Percentiles rank a stretch among this genome's conserved stretches.
phyloP scores from a whole-genome alignment of 2,329 filamentous ascomycete genomes.

The Endoconidiophora polonica region DNA sequence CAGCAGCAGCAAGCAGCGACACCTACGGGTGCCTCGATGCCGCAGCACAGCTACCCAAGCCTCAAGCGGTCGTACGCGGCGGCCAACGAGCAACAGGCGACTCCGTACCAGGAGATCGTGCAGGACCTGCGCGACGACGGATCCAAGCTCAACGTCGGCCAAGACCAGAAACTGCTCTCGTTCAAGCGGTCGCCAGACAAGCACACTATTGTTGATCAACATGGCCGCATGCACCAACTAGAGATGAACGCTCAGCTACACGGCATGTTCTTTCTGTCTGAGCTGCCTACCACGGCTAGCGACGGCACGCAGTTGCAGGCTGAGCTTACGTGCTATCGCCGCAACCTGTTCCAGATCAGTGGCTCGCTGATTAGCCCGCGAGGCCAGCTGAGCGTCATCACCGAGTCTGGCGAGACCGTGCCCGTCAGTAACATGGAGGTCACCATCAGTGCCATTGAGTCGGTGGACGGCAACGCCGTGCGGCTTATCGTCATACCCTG shows the following conservation, averaged over 20 bases:
- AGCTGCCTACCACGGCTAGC: constrained; percentile 49
- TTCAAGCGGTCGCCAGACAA: constrained; percentile 42
- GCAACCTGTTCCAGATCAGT: constrained; percentile 91
- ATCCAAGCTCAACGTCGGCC: constrained; percentile 38
- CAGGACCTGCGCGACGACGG: constrained; percentile 43
- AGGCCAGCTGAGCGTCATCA: constrained; percentile 62
- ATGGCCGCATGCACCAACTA: constrained; percentile 43
- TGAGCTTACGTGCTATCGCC: constrained; percentile 87
- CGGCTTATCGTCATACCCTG: constrained; percentile 94
- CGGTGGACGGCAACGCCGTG: constrained; percentile 78
- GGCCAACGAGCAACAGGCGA: constrained; percentile 27
- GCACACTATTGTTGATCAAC: constrained; percentile 41
- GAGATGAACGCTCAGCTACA: constrained; percentile 58
- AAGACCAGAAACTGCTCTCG: constrained; percentile 43
- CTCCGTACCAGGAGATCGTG: constrained; percentile 41
- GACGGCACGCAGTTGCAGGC: constrained; percentile 47
- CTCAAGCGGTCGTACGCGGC: constrained; percentile 43
- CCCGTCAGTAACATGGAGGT: constrained; percentile 72
- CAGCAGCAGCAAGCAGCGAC: constrained; percentile 35
- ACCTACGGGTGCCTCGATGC: constrained; percentile 24
- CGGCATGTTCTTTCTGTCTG: constrained; percentile 78
- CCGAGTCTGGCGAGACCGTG: constrained; percentile 69
- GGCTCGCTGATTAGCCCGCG: constrained; percentile 71
- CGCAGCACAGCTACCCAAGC: constrained; percentile 35
- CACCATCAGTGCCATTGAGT: constrained; percentile 81